A percentile compares a stretch with the other conserved stretches of the same genome.
Evolutionary conservation across 2,329 filamentous ascomycete genomes (phyloP).

Genomic region (Trematosphaeria pertusa): DNA sequence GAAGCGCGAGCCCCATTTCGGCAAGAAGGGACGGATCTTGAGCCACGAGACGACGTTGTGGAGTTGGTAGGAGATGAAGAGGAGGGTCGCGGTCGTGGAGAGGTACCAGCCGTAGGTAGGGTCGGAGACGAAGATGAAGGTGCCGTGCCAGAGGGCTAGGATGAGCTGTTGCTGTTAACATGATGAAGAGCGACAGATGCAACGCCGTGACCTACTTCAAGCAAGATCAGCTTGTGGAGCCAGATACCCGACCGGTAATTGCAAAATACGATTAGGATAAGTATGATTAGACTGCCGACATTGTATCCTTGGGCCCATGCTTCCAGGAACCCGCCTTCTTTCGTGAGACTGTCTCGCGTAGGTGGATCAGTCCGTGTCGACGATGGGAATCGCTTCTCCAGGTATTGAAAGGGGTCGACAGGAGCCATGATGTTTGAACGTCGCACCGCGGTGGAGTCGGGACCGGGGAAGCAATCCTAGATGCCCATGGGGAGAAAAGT

Average conservation of each 20-base stretch:
- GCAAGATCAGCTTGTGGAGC: slow-evolving; percentile 45
- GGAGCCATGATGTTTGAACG: slow-evolving; percentile 30
- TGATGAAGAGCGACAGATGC: not conserved
- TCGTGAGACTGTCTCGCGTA: slow-evolving; percentile 31
- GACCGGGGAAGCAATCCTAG: not conserved
- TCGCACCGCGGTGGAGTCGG: not conserved
- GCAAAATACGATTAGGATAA: slow-evolving; percentile 47
- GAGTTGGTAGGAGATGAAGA: slow-evolving; percentile 46
- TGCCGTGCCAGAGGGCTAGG: slow-evolving; percentile 46
- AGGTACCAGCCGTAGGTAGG: slow-evolving; percentile 45
- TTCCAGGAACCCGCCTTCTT: slow-evolving; percentile 40
- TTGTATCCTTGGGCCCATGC: slow-evolving; percentile 48
- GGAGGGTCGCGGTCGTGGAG: slow-evolving; percentile 40
- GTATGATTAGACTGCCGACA: slow-evolving; percentile 41
- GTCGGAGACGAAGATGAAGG: slow-evolving; percentile 43
- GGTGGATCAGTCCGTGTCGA: slow-evolving; percentile 36
- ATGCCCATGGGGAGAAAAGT: not conserved
- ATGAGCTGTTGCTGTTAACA: slow-evolving; percentile 34
- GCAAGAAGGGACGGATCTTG: slow-evolving; percentile 44
- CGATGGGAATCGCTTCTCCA: slow-evolving; percentile 27
- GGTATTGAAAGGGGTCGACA: slow-evolving; percentile 12
- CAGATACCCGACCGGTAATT: slow-evolving; percentile 43
- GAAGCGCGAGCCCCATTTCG: slow-evolving; percentile 40
- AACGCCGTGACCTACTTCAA: slow-evolving; percentile 29
- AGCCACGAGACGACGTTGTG: slow-evolving; percentile 46